Percentiles rank a stretch among this genome's conserved stretches.
phyloP scores from a whole-genome alignment of 2,329 filamentous ascomycete genomes.

The Trichoderma pleuroti region DNA sequence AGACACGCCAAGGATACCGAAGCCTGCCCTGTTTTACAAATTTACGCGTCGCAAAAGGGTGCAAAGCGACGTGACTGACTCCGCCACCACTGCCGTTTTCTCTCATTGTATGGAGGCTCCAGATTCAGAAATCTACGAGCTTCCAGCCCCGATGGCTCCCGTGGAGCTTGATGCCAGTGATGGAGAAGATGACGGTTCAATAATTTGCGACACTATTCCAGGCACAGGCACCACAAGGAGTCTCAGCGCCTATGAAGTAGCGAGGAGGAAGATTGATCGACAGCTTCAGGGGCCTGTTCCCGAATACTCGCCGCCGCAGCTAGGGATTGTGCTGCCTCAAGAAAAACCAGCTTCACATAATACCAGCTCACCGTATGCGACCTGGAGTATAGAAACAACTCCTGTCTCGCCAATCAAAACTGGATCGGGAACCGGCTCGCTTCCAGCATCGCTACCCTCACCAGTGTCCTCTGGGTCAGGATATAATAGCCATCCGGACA shows the following conservation, averaged over 20 bases:
- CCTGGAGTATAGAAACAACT: conserved; percentile 10
- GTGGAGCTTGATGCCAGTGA: conserved; percentile 46
- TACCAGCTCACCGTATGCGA: background rate
- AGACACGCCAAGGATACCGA: conserved; percentile 25
- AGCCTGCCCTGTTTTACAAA: conserved; percentile 38
- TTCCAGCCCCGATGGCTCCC: conserved; percentile 45
- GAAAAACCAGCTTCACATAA: conserved; percentile 29
- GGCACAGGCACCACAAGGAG: conserved; percentile 39
- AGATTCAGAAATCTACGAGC: conserved; percentile 50
- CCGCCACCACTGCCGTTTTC: conserved; percentile 25
- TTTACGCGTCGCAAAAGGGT: conserved; percentile 38
- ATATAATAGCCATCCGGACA: conserved; percentile 37
- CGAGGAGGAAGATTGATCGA: conserved; percentile 48
- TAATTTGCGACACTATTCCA: conserved; percentile 40
- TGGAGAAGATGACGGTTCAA: conserved; percentile 35
- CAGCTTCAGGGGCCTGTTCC: conserved; percentile 50
- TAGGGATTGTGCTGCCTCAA: conserved; percentile 26
- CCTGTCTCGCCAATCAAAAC: conserved; percentile 24
- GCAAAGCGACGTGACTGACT: conserved; percentile 25
- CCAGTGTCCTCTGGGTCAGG: conserved; percentile 48
- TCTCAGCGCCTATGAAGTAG: conserved; percentile 49
- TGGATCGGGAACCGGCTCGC: conserved; percentile 22
- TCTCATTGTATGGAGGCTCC: conserved; percentile 31
- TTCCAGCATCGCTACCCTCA: conserved; percentile 41
- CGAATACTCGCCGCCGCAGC: conserved; percentile 44